Base-by-base conservation (phyloP, 106 monocot species). In the Phalaenopsis aphrodite region DNA sequence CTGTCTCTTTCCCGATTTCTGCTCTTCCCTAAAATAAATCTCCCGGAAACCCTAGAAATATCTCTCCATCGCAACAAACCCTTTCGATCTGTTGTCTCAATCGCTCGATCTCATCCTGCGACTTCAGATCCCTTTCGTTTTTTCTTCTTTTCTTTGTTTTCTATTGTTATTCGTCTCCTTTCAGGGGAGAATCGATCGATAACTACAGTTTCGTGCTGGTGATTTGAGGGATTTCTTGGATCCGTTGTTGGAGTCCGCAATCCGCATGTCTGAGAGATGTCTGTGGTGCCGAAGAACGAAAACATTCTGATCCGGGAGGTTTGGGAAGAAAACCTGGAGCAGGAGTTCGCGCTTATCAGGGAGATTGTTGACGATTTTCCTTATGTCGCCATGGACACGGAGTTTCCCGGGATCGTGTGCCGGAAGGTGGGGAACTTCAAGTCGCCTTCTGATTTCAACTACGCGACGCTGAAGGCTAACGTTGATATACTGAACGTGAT, bases 291-390 rank as follows among this genome's bases (percentile, higher is more conserved):
- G 67, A 80, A 80, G 30, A 56, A 57, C 52, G 58, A 78, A 8
- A 66, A 75, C 38, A 21, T 89, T 75, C 58, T 84, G 86, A 89
- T 89, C 81, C 84, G 89, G 58, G 86, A 89, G 41, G 89, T 89
- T 2, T 89, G 89, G 89, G 56, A 42, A 15, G 83, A 78, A 30
- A 89, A 89, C 42, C 84, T 89, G 14, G 86, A 86, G 12, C 9
- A 45, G 16, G 89, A 89, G 82, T 79, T 89, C 65, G 86, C 42
- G 3, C 76, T 84, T 14, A 86, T 89, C 81, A 81, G 86, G 2
- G 81, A 78, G 36, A 75, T 89, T 46, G 89, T 89, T 39, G 86
- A 89, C 41, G 79, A 86, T 0, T 89, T 57, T 58, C 86, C 86
- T 1, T 84, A 39, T 73, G 66, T 89, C 39, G 89, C 89, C 37